A percentile compares a stretch with the other conserved stretches of the same genome.
Conservation (phyloP, 2,329 filamentous ascomycete species). For the Neophaeococcomyces mojaviensis region DNA sequence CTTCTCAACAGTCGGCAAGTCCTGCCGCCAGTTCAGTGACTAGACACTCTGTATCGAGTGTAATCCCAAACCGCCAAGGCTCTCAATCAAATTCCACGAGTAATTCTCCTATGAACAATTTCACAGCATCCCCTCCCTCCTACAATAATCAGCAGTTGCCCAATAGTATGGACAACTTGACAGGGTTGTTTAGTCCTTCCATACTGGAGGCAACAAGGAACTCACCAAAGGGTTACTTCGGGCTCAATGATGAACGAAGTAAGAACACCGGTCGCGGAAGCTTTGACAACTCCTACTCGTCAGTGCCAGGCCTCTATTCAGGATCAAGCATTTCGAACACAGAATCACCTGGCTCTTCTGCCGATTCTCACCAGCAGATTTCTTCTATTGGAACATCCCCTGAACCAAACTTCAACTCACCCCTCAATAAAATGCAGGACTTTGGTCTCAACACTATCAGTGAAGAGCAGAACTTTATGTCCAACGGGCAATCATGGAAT, state of each 20-base stretch:
- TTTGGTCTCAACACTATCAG: constrained; percentile 26
- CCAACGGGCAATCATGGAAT: constrained; percentile 1
- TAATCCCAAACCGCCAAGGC: constrained; percentile 2
- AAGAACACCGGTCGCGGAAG: constrained; percentile 27
- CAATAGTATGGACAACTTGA: constrained; percentile 37
- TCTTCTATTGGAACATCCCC: constrained; percentile 46
- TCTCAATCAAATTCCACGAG: constrained; percentile 16
- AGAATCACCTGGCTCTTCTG: constrained; percentile 42
- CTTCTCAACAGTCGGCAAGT: not conserved
- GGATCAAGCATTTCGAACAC: constrained; percentile 34
- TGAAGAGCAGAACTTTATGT: constrained; percentile 11
- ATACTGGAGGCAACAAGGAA: constrained; percentile 41
- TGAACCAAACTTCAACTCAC: constrained; percentile 38
- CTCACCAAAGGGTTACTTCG: constrained; percentile 33
- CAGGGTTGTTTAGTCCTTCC: constrained; percentile 53
- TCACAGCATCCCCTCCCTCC: constrained; percentile 17
- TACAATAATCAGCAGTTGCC: constrained; percentile 13
- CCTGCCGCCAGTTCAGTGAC: not conserved
- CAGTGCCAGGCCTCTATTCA: constrained; percentile 22
- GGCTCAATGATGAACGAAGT: constrained; percentile 30
- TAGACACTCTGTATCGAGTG: constrained; percentile 5
- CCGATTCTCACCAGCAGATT: constrained; percentile 38
- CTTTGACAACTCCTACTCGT: constrained; percentile 21
- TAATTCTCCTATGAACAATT: constrained; percentile 17
- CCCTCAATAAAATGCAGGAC: constrained; percentile 32